Evolutionary conservation across 805 yeast species (phyloP), one percentile per base, ranked within the genome.

Genomic region (Candida silvicultrix): DNA sequence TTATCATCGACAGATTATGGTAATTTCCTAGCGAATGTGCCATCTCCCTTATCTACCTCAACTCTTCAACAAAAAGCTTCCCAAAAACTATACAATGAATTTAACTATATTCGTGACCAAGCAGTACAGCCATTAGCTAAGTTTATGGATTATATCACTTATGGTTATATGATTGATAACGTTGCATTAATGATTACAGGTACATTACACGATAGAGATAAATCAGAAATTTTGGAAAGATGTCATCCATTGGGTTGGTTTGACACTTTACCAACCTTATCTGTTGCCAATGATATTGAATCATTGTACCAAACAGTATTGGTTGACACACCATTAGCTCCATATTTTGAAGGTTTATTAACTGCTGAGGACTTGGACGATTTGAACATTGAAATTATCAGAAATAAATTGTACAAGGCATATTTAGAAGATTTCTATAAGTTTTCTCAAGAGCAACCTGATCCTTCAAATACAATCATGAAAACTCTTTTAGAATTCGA

Each of bases 231-330:
- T 44, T 75, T 94, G 59, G 81, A 81, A 48, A 82, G 97, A 63
- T 89, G 97, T 64, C 96, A 94, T 64, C 99, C 99, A 0, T 74
- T 94, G 56, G 99, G 99, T 40, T 90, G 97, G 97, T 94, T 94
- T 60, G 99, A 94, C 57, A 92, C 98, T 8, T 78, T 94, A 55
- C 99, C 99, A 32, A 92, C 98, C 0, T 74, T 94, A 48, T 80
- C 94, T 15, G 94, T 92, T 42, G 97, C 98, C 41, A 89, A 97
- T 2, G 98, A 92, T 66, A 80, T 92, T 47, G 96, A 89, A 58
- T 81, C 94, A n/a, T 75, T 94, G 57, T 94, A 92, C 69, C 85
- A 85, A 58, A 86, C 95, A 1, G 99, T 94, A 14, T 73, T 94
- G 48, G 84, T 94, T 45, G 99, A 94, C 67, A 94, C 99, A 7